Evolutionary conservation across 371 early-diverging fungal genomes (phyloP).

Genomic region (Mortierella sp.): DNA sequence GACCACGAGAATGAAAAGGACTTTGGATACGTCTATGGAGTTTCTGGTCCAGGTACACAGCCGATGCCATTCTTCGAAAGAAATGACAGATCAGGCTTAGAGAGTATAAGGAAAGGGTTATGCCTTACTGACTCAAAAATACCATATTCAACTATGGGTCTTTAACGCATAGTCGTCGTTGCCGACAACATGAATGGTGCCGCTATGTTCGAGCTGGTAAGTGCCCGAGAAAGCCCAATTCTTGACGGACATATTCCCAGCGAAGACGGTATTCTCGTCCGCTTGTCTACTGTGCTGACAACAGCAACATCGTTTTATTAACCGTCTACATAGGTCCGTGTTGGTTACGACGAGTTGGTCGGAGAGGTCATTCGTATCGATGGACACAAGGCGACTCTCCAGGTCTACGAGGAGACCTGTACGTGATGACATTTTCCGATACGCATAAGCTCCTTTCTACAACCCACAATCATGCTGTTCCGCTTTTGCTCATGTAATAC

Average conservation of each 20-base stretch:
- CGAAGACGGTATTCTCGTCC: neutral
- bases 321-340: slow-evolving; percentile 87
- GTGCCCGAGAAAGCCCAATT: too few relatives aligned
- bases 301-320: too few relatives aligned
- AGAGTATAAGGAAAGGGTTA: too few relatives aligned
- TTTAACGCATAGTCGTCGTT: slow-evolving; percentile 85
- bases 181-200: slow-evolving; percentile 99
- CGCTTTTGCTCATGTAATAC: neutral
- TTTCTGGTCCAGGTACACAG: slow-evolving; percentile 96
- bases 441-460: too few relatives aligned
- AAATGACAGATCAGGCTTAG: too few relatives aligned
- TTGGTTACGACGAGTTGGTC: slow-evolving; percentile 97
- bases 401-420: slow-evolving; percentile 99
- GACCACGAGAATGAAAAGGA: slow-evolving; percentile 91
- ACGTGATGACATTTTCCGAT: slow-evolving; percentile 26
- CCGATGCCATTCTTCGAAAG: too few relatives aligned
- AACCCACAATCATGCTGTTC: neutral
- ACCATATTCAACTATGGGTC: neutral
- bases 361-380: slow-evolving; percentile 99
- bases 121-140: too few relatives aligned
- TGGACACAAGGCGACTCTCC: slow-evolving; percentile 98
- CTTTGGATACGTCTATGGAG: slow-evolving; percentile 96
- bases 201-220: slow-evolving; percentile 99
- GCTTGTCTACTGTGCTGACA: too few relatives aligned
- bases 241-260: neutral